A percentile compares a stretch with the other conserved stretches of the same genome.
phyloP scores from a whole-genome alignment of 2,329 filamentous ascomycete species.

The Apiospora pterosperma region DNA sequence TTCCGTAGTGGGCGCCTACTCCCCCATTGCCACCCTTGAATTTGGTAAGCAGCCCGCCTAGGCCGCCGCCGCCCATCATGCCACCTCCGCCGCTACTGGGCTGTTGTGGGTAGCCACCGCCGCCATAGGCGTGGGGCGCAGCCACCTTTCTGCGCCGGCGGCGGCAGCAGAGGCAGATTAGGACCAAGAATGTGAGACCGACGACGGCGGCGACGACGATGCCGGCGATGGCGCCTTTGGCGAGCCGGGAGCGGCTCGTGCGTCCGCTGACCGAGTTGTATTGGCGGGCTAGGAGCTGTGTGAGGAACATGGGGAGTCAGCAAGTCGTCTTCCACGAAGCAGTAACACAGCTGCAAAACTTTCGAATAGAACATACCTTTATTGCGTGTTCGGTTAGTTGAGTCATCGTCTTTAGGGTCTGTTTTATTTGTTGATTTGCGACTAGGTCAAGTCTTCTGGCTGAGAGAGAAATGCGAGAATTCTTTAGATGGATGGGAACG shows the following conservation, averaged over 20 bases:
- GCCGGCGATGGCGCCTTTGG: neutral
- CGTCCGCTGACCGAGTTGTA: neutral
- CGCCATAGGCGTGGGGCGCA: neutral
- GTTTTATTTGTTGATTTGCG: neutral
- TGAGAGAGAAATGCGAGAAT: neutral
- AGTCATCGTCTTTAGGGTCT: neutral
- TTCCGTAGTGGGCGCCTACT: neutral
- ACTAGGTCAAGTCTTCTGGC: neutral
- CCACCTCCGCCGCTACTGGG: neutral
- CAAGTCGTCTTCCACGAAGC: too few relatives aligned
- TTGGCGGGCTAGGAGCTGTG: neutral
- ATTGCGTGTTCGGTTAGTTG: neutral
- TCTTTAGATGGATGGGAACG: neutral
- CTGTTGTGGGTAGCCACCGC: neutral
- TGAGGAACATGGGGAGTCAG: neutral
- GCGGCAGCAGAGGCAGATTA: neutral
- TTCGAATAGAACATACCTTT: neutral
- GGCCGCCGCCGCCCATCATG: neutral
- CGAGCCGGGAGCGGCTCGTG: neutral
- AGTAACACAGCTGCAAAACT: too few relatives aligned
- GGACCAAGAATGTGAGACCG: neutral
- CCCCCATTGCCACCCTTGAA: neutral
- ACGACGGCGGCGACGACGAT: neutral
- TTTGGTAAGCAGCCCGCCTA: neutral
- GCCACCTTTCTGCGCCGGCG: neutral